Conservation (phyloP, 1,139 yeast species). For the Magnusiomyces sp. region DNA sequence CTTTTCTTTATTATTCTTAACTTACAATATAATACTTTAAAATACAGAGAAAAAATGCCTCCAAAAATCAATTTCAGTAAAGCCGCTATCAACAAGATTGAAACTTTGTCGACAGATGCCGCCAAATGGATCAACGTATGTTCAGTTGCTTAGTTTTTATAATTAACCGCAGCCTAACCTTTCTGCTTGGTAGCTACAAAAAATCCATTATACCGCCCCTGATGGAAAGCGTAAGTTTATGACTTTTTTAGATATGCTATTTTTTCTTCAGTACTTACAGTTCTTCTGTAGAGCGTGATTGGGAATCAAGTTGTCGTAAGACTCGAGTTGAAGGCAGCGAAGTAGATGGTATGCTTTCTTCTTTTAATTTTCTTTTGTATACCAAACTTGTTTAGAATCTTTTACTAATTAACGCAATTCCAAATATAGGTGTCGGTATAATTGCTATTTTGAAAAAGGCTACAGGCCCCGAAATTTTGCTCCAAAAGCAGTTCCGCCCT, state of each 20-base stretch:
- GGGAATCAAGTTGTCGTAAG: slow-evolving; percentile 88
- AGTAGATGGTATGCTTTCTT: slow-evolving; percentile 48
- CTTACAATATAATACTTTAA: too few relatives aligned
- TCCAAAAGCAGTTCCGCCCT: slow-evolving; percentile 87
- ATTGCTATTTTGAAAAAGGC: slow-evolving; percentile 56
- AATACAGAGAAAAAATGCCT: not conserved
- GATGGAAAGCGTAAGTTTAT: slow-evolving; percentile 22
- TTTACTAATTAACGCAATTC: not conserved
- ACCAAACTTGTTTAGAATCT: not conserved
- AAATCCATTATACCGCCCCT: slow-evolving; percentile 47
- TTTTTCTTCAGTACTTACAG: not conserved
- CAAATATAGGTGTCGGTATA: slow-evolving; percentile 51
- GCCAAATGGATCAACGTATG: slow-evolving; percentile 55
- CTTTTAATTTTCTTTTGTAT: not conserved
- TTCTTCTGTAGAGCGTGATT: slow-evolving; percentile 41
- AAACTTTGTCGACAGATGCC: slow-evolving; percentile 31
- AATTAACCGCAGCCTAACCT: too few relatives aligned
- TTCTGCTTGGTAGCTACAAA: too few relatives aligned
- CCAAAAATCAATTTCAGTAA: slow-evolving; percentile 21
- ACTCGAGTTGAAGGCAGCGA: slow-evolving; percentile 63
- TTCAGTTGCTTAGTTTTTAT: not conserved
- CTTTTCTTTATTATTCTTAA: too few relatives aligned
- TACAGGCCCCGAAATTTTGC: slow-evolving; percentile 48
- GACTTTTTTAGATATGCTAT: not conserved
- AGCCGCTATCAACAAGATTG: slow-evolving; percentile 31